phyloP scores from a whole-genome alignment of 768 basidiomycete genomes.

The Termitomyces sp. region DNA sequence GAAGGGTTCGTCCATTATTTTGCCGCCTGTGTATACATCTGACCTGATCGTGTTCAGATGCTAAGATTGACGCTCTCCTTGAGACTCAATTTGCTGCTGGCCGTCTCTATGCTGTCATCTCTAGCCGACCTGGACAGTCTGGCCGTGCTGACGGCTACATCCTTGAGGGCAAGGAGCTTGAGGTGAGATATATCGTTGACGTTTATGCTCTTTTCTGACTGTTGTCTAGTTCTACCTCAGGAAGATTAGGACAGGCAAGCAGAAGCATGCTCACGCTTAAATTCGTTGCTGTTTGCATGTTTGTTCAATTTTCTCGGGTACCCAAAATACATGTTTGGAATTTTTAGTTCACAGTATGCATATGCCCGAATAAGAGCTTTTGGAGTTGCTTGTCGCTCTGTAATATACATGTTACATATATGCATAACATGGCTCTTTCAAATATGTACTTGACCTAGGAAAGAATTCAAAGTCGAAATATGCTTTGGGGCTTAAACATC shows the following conservation, averaged over 20 bases:
- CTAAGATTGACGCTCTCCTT: conserved; percentile 88
- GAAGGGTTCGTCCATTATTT: conserved; percentile 56
- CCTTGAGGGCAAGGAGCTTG: conserved; percentile 97
- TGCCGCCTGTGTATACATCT: background rate
- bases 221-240: conserved; percentile 81
- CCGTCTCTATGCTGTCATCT: conserved; percentile 90
- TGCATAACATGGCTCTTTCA: background rate
- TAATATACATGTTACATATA: conserved; percentile 3
- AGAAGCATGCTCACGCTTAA: conserved; percentile 79
- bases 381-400: background rate
- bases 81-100: conserved; percentile 91
- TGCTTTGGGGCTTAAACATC: no score
- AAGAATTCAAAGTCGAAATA: background rate
- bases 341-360: conserved; percentile 5
- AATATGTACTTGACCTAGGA: background rate
- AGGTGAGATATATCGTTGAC: conserved; percentile 49
- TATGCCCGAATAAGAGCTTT: conserved; percentile 6
- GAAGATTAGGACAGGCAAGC: conserved; percentile 91
- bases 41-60: conserved; percentile 43
- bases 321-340: conserved; percentile 15
- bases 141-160: conserved; percentile 97
- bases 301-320: conserved; percentile 4
- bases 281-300: conserved; percentile 2
- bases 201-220: conserved; percentile 16
- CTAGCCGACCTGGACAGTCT: conserved; percentile 94